Evolutionary conservation across 768 basidiomycete species (phyloP), one percentile per base, ranked within the genome.

Genomic region (Trichaptum fuscoviolaceum): DNA sequence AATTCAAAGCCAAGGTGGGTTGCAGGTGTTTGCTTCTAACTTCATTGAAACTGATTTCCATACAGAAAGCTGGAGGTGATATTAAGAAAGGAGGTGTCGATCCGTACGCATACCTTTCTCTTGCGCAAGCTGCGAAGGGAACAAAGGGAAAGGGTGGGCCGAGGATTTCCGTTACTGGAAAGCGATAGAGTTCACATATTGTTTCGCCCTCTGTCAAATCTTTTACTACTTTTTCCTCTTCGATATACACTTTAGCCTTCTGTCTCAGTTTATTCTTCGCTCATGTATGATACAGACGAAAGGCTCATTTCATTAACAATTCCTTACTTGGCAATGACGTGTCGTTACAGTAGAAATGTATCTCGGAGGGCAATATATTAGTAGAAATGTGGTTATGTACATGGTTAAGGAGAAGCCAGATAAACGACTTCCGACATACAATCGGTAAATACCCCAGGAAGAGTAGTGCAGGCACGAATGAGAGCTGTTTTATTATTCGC

Each of bases 1-100:
- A 99, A 75, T 99, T 97, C 83, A 96, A 91, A 76, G 93, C 97
- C 34, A 99, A 95, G 88, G 96, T 94, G 70, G 65, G 87, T 77
- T 8, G n/a, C 10, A n/a, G 42, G 15, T 8, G 68, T 24, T 57
- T 65, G 67, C 20, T 23, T 17, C 12, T 65, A 17, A 52, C 24
- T 10, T 62, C 34, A 24, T 64, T 64, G 35, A 42, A 20, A 58
- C 60, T 71, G 52, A 72, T 64, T 61, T 70, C 60, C 24, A 57
- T 69, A 64, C 76, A 99, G 96, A 92, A 88, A 80, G 97, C 96
- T 25, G 93, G 92, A 35, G 97, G 97, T 8, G 97, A 99, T 74
- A 81, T 97, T 75, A 96, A 94, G 77, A 92, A 87, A 75, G 85
- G 86, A 57, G 90, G 90, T 18, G 76, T 93, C 64, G 95, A 97